Evolutionary conservation across 2,329 filamentous ascomycete species (phyloP).

Genomic region (Phialophora tarda): DNA sequence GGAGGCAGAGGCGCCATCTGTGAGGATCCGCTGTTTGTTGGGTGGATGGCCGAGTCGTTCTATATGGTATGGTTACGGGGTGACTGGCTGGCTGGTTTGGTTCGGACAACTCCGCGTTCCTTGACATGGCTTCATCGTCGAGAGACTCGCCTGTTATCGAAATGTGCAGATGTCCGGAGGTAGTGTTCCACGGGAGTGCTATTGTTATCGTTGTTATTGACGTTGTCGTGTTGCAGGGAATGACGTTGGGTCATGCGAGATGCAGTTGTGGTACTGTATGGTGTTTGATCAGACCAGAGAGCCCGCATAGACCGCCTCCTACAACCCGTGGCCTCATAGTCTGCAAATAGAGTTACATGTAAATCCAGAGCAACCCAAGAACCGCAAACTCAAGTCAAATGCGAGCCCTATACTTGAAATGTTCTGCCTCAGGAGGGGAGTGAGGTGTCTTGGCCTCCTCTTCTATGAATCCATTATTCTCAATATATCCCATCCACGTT

Average conservation of each 20-base stretch:
- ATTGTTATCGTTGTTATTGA: not conserved
- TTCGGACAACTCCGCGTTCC: slow-evolving; percentile 7
- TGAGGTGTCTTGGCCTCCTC: too few relatives aligned
- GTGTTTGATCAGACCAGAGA: not conserved
- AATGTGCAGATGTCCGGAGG: slow-evolving; percentile 10
- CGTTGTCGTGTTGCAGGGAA: not conserved
- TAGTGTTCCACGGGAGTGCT: not conserved
- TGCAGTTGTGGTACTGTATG: not conserved
- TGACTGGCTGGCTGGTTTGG: not conserved
- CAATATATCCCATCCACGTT: too few relatives aligned
- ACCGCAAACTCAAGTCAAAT: too few relatives aligned
- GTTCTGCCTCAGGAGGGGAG: too few relatives aligned
- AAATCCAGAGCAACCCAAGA: too few relatives aligned
- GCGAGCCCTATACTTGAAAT: too few relatives aligned
- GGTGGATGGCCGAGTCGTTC: not conserved
- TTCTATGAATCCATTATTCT: too few relatives aligned
- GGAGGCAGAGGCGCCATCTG: not conserved
- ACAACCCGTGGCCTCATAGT: too few relatives aligned
- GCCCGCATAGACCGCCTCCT: not conserved
- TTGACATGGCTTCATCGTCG: not conserved
- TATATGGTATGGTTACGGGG: not conserved
- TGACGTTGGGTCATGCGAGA: not conserved
- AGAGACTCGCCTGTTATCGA: not conserved
- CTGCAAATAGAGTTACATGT: too few relatives aligned
- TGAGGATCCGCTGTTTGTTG: not conserved